Evolutionary conservation across 352 stramenopile genomes (phyloP).

Genomic region (Blastocystis sp.): DNA sequence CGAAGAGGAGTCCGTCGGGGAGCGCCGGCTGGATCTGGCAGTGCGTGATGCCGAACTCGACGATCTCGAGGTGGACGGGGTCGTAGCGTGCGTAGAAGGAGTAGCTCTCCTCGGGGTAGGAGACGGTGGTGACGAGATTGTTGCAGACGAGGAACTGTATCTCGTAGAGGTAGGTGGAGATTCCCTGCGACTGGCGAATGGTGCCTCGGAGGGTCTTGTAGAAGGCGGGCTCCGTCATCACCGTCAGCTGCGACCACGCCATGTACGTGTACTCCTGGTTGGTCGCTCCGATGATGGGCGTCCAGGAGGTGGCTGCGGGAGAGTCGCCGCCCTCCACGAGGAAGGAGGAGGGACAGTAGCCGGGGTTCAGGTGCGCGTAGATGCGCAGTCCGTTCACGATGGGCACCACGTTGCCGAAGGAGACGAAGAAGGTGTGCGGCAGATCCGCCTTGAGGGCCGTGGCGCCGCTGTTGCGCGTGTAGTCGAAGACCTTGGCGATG

Average conservation of each 20-base stretch:
- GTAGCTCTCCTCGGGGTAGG: not conserved
- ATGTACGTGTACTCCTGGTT: not conserved
- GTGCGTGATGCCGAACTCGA: not conserved
- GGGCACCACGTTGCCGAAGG: not conserved
- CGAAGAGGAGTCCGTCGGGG: not conserved
- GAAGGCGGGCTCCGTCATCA: not conserved
- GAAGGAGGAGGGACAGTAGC: not conserved
- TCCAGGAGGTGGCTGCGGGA: not conserved
- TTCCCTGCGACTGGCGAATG: not conserved
- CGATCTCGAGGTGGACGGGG: not conserved
- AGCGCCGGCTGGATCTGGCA: not conserved
- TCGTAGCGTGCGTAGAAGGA: not conserved
- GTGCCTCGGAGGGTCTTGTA: not conserved
- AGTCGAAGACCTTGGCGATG: not conserved
- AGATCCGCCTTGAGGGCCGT: not conserved
- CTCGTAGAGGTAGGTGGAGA: not conserved
- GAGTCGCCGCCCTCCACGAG: not conserved
- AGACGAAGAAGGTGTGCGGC: not conserved
- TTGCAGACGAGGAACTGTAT: constrained; percentile 5
- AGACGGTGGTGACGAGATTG: not conserved
- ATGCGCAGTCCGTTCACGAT: not conserved
- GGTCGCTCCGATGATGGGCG: not conserved
- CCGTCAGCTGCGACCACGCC: not conserved
- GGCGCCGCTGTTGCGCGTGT: not conserved
- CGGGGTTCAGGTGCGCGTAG: too few relatives aligned